These are phyloP conservation scores for Kwoniella heveanensis DNA, from an alignment of 768 basidiomycete species.

Conservation along the genomic window DNA sequence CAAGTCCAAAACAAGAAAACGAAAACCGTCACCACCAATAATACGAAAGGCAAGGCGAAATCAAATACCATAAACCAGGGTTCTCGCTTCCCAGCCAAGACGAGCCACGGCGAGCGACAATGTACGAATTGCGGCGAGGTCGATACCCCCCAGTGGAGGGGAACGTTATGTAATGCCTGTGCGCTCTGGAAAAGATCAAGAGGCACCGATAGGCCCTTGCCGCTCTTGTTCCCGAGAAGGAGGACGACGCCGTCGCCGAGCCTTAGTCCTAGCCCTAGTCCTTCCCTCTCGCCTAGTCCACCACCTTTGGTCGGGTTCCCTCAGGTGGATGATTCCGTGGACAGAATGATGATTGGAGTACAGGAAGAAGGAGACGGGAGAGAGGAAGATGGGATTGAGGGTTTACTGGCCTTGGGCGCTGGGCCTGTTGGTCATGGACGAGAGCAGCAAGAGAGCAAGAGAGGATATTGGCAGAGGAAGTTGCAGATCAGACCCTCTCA, in stretches of 20 bases:
- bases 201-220: conserved; percentile 40
- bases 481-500: no score
- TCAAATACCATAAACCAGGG: neutral
- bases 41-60: neutral
- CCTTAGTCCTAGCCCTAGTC: neutral
- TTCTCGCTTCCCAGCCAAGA: conserved; percentile 22
- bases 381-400: conserved; percentile 1
- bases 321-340: neutral
- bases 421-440: neutral
- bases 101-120: conserved; percentile 25
- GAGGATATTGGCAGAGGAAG: neutral
- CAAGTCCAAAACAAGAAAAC: neutral
- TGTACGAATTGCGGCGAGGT: conserved; percentile 39
- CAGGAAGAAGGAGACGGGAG: neutral
- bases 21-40: neutral
- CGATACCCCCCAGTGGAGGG: conserved; percentile 44
- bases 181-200: conserved; percentile 42
- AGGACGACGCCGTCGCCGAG: neutral
- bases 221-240: conserved; percentile 29
- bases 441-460: neutral
- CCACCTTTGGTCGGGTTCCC: neutral
- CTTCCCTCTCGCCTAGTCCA: neutral
- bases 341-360: no score
- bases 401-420: neutral
- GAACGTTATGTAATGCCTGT: conserved; percentile 42